phyloP scores from a whole-genome alignment of 225 moss, liverwort and hornwort genomes.

The Rhytidiadelphus loreus region DNA sequence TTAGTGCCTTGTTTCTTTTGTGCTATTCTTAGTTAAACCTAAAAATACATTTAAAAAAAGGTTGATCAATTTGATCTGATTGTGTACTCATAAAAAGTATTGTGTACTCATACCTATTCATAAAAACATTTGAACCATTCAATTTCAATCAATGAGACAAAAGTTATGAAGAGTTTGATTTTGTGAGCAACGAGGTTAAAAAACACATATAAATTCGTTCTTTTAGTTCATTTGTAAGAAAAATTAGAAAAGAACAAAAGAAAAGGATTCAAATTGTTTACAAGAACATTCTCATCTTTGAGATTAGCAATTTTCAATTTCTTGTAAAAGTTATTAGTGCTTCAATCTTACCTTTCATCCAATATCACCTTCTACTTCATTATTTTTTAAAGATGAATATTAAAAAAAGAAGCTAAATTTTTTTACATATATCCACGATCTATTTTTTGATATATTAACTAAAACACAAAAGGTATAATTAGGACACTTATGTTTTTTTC shows the following conservation, averaged over 20 bases:
- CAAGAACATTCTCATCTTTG: no score
- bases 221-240: no score
- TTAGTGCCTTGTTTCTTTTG: no score
- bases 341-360: background rate
- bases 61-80: no score
- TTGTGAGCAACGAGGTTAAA: background rate
- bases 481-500: accelerated
- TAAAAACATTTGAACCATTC: background rate
- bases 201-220: no score
- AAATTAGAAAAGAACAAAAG: background rate
- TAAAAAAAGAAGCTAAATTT: background rate
- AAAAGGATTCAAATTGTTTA: background rate
- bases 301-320: accelerated
- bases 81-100: no score
- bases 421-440: no score
- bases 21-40: no score
- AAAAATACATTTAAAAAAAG: no score
- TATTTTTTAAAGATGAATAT: background rate
- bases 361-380: background rate
- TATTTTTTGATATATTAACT: background rate
- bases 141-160: background rate
- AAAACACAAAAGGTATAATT: background rate
- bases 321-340: background rate
- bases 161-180: background rate
- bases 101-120: no score